Percentiles rank a stretch among this genome's conserved stretches.
phyloP scores from a whole-genome alignment of 2,329 filamentous ascomycete species.

The Paracoccidioides lutzii region DNA sequence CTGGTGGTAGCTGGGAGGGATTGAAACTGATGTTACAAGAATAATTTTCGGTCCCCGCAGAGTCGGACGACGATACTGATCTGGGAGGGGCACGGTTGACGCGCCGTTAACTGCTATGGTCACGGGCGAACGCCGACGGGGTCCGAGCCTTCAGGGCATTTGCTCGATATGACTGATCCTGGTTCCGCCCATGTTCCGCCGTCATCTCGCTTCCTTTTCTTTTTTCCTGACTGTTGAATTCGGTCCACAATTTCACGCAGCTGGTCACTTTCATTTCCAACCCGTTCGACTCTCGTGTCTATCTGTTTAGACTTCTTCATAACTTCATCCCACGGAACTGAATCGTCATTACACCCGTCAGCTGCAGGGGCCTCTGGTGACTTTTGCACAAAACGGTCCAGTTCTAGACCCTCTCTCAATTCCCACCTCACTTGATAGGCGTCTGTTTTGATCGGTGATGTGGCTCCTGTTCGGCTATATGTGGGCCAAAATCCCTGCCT shows the following conservation, averaged over 20 bases:
- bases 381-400: neutral
- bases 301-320: slow-evolving; percentile 1
- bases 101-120: neutral
- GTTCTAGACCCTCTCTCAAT: neutral
- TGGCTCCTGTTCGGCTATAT: neutral
- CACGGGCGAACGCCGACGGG: neutral
- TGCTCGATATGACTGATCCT: neutral
- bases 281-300: neutral
- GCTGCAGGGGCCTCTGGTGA: neutral
- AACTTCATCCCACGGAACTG: neutral
- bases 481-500: neutral
- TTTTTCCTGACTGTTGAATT: neutral
- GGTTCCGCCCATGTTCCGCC: neutral
- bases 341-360: slow-evolving; percentile 1
- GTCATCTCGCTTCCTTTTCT: neutral
- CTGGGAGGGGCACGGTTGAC: neutral
- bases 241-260: neutral
- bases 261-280: neutral
- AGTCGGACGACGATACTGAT: neutral
- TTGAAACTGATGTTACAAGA: neutral
- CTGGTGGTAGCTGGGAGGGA: neutral
- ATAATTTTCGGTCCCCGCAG: neutral
- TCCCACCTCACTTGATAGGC: neutral
- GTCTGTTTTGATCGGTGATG: neutral
- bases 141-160: neutral